Evolutionary conservation across 2,329 filamentous ascomycete species (phyloP).

Genomic region (Sporothrix dimorphospora): DNA sequence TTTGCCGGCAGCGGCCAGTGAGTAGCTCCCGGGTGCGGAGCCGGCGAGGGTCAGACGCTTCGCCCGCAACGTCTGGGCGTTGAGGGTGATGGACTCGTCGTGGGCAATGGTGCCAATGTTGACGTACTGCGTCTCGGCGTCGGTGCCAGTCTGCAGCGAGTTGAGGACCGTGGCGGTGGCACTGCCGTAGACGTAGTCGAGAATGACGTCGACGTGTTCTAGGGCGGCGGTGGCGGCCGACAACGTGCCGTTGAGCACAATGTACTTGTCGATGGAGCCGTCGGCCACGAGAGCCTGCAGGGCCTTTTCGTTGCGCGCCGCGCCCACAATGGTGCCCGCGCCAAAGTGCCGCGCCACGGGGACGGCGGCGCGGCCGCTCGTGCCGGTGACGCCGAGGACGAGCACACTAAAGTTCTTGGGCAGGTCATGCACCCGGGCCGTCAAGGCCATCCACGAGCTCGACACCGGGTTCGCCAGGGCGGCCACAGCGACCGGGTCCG

Average conservation of each 20-base stretch:
- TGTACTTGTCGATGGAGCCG: conserved; percentile 49
- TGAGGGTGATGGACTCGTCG: conserved; percentile 44
- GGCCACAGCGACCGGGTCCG: conserved; percentile 55
- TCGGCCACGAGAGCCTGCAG: conserved; percentile 39
- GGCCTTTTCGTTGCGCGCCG: conserved; percentile 51
- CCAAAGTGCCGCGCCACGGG: conserved; percentile 53
- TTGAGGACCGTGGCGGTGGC: conserved; percentile 54
- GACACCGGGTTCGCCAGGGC: conserved; percentile 58
- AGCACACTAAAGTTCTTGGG: conserved; percentile 57
- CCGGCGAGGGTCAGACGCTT: conserved; percentile 54
- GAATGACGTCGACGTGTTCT: conserved; percentile 54
- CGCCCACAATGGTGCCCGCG: conserved; percentile 54
- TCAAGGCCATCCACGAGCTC: conserved; percentile 61
- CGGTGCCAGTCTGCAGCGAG: conserved; percentile 41
- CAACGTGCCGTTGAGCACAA: conserved; percentile 46
- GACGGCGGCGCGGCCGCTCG: conserved; percentile 59
- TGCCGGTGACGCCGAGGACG: conserved; percentile 92
- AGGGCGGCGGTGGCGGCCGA: conserved; percentile 52
- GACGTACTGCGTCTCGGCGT: conserved; percentile 53
- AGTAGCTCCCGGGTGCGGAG: conserved; percentile 51
- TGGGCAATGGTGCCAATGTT: conserved; percentile 54
- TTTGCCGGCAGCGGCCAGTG: conserved; percentile 38
- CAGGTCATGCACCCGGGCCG: conserved; percentile 46
- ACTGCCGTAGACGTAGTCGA: conserved; percentile 61
- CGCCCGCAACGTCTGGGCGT: conserved; percentile 50